Evolutionary conservation across 352 stramenopile genomes (phyloP), one percentile per base, ranked within the genome.

Genomic region (Pythium angustatum): DNA sequence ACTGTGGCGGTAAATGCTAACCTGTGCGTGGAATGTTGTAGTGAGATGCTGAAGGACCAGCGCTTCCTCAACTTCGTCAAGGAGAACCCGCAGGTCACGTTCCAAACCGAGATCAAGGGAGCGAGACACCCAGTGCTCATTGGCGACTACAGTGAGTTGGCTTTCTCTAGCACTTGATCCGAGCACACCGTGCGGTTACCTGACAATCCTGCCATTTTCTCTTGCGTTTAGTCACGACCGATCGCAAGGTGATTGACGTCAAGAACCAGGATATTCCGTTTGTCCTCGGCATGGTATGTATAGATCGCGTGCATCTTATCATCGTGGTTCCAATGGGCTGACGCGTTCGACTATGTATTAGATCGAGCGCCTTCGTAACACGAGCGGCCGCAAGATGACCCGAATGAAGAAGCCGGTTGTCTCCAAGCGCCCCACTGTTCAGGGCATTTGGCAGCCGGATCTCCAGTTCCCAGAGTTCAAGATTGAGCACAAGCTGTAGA

Each of bases 321-420:
- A 12, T 24, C 21, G 9, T 52, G 5, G 17, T 52, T n/a, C 38
- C n/a, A 0, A 27, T 28, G 15, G 33, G n/a, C 0, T 54, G 22
- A 45, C 14, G 14, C 15, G 21, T 21, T 34, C 38, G 24, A n/a
- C n/a, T n/a, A n/a, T n/a, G n/a, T n/a, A n/a, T n/a, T 43, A 94
- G 85, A 76, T 96, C 26, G 79, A 94, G 71, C 85, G 87, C 34
- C 66, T 96, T 67, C 77, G 87, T 51, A 88, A 94, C 79, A 89
- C 87, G 61, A 96, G 87, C 61, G 87, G 87, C 58, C 81, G 87
- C 49, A 96, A 96, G 78, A 94, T 96, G 87, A 96, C 87, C 58
- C 64, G 47, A 54, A 89, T 96, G 66, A 96, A 96, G 71, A 85
- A 84, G 33, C 87, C 87, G 0, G 83, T 96, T 28, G 79, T 90